Conservation (phyloP, 306 rosid species). For the Comarum palustre region DNA sequence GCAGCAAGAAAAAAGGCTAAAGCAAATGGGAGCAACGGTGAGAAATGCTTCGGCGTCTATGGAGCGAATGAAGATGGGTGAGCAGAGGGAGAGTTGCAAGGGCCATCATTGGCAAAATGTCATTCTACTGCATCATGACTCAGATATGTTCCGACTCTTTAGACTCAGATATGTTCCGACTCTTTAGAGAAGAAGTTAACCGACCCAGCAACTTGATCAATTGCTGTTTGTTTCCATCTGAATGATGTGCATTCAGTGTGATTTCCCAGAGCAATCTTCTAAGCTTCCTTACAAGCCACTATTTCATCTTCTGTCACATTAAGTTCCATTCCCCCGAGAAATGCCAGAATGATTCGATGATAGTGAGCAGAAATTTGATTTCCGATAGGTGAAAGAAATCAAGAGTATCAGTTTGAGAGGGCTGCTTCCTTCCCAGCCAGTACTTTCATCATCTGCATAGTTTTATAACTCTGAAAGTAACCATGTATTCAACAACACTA, state of each 20-base stretch:
- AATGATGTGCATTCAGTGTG: not conserved
- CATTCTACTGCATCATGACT: conserved; percentile 2
- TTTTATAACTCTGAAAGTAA: not conserved
- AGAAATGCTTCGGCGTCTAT: conserved; percentile 14
- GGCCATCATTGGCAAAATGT: conserved; percentile 13
- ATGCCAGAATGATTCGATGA: not conserved
- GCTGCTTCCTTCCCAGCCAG: not conserved
- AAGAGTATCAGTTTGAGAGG: not conserved
- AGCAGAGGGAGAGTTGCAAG: conserved; percentile 9
- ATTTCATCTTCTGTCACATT: not conserved
- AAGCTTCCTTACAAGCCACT: not conserved
- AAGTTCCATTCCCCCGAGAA: not conserved
- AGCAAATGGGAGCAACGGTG: conserved; percentile 21
- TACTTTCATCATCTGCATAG: not conserved
- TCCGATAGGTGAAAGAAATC: not conserved
- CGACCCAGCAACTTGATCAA: not conserved
- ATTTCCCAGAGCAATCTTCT: not conserved
- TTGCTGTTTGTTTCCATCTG: not conserved
- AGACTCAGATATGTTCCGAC: conserved; percentile 1
- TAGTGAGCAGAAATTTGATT: not conserved
- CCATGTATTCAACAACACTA: not conserved
- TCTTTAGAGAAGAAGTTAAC: not conserved
- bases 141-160: conserved; percentile 1
- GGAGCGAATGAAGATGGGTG: conserved; percentile 1
- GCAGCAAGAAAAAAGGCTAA: conserved; percentile 14